These are phyloP conservation scores for Prinsepia uniflora DNA, from an alignment of 306 rosid genomes.

Conservation along the genomic window DNA sequence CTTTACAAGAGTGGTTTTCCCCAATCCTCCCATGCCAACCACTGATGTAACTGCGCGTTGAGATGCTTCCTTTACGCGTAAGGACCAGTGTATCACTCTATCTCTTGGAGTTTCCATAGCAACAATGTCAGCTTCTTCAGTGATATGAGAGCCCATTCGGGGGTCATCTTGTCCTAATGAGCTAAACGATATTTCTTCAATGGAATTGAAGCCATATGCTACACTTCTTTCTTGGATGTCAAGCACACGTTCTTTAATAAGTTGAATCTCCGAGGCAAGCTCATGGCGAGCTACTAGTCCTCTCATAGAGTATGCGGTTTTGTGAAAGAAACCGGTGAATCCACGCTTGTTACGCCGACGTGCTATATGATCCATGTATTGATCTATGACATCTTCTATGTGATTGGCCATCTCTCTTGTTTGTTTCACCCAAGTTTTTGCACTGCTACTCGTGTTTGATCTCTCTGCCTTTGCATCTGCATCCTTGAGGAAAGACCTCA, in stretches of 20 bases:
- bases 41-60: not conserved
- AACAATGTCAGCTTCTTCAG: not conserved
- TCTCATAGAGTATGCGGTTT: not conserved
- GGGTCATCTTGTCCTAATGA: not conserved
- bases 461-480: not conserved
- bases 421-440: not conserved
- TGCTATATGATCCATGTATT: too few relatives aligned
- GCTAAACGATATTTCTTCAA: not conserved
- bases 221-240: not conserved
- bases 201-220: not conserved
- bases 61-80: not conserved
- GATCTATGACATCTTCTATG: not conserved
- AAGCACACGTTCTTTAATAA: not conserved
- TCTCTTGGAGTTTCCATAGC: not conserved
- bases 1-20: conserved; percentile 21
- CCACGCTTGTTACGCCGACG: too few relatives aligned
- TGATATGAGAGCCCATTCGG: not conserved
- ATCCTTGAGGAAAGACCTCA: not conserved
- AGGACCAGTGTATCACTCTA: not conserved
- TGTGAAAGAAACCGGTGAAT: not conserved
- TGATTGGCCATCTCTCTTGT: not conserved
- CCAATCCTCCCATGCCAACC: conserved; percentile 22
- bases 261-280: not conserved
- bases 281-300: not conserved
- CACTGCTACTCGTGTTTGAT: not conserved